Conservation (phyloP, 352 stramenopile genomes). For the Globisporangium cederbergense region DNA sequence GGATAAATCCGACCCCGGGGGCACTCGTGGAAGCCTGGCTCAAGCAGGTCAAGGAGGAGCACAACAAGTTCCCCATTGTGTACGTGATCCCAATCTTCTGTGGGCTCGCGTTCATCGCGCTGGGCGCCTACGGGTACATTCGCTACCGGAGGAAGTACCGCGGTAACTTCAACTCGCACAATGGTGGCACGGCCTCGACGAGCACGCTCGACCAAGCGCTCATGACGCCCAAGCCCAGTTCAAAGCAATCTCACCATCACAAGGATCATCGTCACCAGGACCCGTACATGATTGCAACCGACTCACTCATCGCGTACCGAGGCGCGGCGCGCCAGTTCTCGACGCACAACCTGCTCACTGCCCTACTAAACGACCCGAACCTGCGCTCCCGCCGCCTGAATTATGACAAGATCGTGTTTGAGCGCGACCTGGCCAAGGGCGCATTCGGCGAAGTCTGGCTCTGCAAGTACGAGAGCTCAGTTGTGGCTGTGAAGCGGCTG, state of each 20-base stretch:
- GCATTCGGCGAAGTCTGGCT: slow-evolving; percentile 60
- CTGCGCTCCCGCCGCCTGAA: slow-evolving; percentile 31
- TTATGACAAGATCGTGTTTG: slow-evolving; percentile 39
- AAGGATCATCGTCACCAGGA: background rate
- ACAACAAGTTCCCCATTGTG: background rate
- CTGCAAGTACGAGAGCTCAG: slow-evolving; percentile 31
- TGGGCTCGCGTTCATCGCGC: background rate
- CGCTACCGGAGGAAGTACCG: slow-evolving; percentile 12
- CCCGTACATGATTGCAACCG: slow-evolving; percentile 17
- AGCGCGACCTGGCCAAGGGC: slow-evolving; percentile 33
- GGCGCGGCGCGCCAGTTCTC: slow-evolving; percentile 11
- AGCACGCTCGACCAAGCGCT: slow-evolving; percentile 10
- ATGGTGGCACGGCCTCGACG: background rate
- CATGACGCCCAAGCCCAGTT: slow-evolving; percentile 8
- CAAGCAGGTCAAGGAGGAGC: slow-evolving; percentile 3
- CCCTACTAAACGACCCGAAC: slow-evolving; percentile 33
- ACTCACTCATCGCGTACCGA: slow-evolving; percentile 15
- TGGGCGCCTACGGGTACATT: background rate
- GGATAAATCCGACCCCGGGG: slow-evolving; percentile 6
- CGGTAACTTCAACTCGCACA: slow-evolving; percentile 17
- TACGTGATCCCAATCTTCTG: slow-evolving; percentile 8
- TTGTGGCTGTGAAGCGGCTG: slow-evolving; percentile 51
- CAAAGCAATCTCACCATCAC: background rate
- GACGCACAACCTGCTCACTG: slow-evolving; percentile 13
- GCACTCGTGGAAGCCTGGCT: slow-evolving; percentile 28